These are phyloP conservation scores for Geranium brycei DNA, from an alignment of 345 rosid genomes.

Conservation along the genomic window DNA sequence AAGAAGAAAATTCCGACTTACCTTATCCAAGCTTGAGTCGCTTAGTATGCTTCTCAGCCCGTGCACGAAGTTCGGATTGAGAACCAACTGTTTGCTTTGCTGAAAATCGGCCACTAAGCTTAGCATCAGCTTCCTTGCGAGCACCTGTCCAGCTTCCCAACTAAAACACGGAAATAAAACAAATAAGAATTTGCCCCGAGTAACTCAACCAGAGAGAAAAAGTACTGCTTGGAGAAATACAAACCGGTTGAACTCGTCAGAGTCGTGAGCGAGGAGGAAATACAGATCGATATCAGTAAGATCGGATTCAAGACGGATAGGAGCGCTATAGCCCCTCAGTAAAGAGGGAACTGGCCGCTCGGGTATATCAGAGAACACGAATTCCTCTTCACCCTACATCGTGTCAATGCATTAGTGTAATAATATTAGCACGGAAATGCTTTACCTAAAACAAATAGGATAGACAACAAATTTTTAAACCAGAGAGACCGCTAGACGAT, in stretches of 20 bases:
- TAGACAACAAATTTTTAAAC: too few relatives aligned
- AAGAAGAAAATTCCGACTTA: conserved; percentile 9
- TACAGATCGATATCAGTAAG: conserved; percentile 60
- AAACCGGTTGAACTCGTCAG: conserved; percentile 92
- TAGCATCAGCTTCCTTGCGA: conserved; percentile 88
- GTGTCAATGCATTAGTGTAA: conserved; percentile 8
- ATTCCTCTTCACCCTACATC: conserved; percentile 85
- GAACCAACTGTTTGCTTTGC: conserved; percentile 46
- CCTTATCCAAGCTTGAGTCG: conserved; percentile 74
- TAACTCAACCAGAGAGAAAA: neutral
- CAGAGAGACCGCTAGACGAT: too few relatives aligned
- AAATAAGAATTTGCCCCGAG: conserved; percentile 3
- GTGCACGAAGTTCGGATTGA: conserved; percentile 62
- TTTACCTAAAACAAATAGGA: too few relatives aligned
- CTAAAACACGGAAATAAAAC: conserved; percentile 25
- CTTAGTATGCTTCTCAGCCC: conserved; percentile 68
- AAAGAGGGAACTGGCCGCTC: conserved; percentile 86
- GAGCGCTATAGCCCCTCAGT: conserved; percentile 84
- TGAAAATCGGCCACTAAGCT: conserved; percentile 74
- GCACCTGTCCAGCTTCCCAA: conserved; percentile 96
- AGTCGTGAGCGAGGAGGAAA: conserved; percentile 93
- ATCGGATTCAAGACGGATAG: conserved; percentile 80
- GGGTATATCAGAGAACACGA: conserved; percentile 56
- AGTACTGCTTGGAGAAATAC: conserved; percentile 18
- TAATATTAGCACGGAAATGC: neutral